Evolutionary conservation across 1,139 yeast species (phyloP), one percentile per base, ranked within the genome.

Genomic region (Suhomyces kunorum): DNA sequence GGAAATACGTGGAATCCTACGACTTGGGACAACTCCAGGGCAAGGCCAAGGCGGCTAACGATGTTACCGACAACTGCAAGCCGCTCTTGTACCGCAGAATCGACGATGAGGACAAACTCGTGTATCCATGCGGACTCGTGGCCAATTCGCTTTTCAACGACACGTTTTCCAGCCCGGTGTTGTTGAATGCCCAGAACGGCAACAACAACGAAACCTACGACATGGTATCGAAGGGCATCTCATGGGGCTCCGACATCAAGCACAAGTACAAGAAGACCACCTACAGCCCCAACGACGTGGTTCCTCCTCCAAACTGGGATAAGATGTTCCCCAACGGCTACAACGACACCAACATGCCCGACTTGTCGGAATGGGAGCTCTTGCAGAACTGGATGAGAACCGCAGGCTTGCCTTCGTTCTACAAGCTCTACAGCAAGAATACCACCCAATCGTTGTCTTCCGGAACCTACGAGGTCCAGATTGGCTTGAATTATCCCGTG

Each of bases 321-420:
- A 74, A 75, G 48, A 66, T 49, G 57, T 85, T 64, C 54, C 94
- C 94, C 1, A 59, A 83, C 42, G 92, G 92, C 1, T 85, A 85
- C 59, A 83, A 81, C 20, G 77, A 70, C 24, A 71, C 74, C 4
- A 84, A 83, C 56, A 54, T 85, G 43, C 87, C 87, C 1, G 78
- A 80, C 51, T 56, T 85, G 29, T 69, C 80, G 1, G 43, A 51
- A 24, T 63, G 70, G 74, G 71, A 69, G 46, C 66, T 60, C 36
- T 53, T 70, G 26, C 88, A 83, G 61, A 85, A 84, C 55, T 85
- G 94, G 94, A 85, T 85, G 94, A 73, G 89, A 51, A 84, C 92
- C 1, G 88, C 92, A 0, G 90, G 88, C 0, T 68, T 85, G 44
- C 84, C 90, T 18, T 69, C 76, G 8, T 83, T 83, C 56, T 76